These are phyloP conservation scores for Pulicaria dysenterica DNA, from an alignment of 129 eudicot species.

Conservation along the genomic window DNA sequence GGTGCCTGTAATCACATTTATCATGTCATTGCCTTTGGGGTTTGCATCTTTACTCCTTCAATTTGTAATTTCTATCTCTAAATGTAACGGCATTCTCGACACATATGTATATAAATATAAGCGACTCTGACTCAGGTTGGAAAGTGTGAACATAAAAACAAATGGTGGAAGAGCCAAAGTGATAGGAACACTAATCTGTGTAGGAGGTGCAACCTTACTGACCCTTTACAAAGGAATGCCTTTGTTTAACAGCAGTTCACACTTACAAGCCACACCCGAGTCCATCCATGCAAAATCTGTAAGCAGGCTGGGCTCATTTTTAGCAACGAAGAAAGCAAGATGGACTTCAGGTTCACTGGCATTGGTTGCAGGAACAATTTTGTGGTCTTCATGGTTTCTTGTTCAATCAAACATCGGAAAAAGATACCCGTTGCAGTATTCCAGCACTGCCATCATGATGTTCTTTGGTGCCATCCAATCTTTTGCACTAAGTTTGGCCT, in stretches of 20 bases:
- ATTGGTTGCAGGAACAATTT: conserved; percentile 45
- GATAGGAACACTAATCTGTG: conserved; percentile 55
- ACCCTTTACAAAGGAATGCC: conserved; percentile 67
- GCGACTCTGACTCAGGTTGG: conserved; percentile 48
- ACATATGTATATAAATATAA: neutral
- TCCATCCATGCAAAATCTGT: conserved; percentile 25
- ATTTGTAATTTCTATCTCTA: neutral
- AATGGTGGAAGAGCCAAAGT: conserved; percentile 66
- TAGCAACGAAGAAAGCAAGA: conserved; percentile 31
- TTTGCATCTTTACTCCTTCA: conserved; percentile 28
- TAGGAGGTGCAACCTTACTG: conserved; percentile 60
- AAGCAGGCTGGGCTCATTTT: conserved; percentile 18
- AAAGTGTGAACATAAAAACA: conserved; percentile 49
- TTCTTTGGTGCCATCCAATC: conserved; percentile 66
- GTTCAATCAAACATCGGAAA: conserved; percentile 59
- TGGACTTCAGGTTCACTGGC: conserved; percentile 52
- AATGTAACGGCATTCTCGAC: neutral
- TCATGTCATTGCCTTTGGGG: conserved; percentile 70
- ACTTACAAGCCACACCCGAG: conserved; percentile 17
- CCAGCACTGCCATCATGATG: conserved; percentile 77
- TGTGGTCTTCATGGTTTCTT: conserved; percentile 76
- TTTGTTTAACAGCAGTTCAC: conserved; percentile 38
- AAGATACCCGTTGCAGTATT: conserved; percentile 59
- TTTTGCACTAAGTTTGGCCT: conserved; percentile 41
- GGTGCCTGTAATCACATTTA: conserved; percentile 66